phyloP scores from a whole-genome alignment of 208 protist genomes.

The Jaenimonas drosophilae region DNA sequence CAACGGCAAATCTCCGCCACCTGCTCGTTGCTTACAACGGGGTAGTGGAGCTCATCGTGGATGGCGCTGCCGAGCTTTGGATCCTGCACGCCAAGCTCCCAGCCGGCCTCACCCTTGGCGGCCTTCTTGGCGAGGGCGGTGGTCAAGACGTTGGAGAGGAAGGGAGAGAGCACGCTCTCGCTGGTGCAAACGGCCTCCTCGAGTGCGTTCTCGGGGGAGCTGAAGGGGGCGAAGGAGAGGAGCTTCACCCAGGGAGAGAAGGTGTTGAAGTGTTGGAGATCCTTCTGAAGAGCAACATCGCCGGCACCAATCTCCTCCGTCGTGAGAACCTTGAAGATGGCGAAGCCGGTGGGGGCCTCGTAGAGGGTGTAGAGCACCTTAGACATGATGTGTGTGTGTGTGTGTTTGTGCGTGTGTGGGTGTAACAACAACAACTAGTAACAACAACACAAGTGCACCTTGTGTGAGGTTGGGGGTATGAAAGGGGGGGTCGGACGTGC shows the following conservation, averaged over 20 bases:
- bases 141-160: conserved; percentile 92
- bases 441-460: too few relatives aligned
- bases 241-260: conserved; percentile 96
- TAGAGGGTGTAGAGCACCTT: conserved; percentile 92
- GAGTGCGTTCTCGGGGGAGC: conserved; percentile 95
- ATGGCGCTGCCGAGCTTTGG: conserved; percentile 94
- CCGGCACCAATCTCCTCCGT: conserved; percentile 92
- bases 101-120: conserved; percentile 57
- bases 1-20: conserved; percentile 90
- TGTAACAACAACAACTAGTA: conserved; percentile 3
- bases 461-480: too few relatives aligned
- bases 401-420: background rate
- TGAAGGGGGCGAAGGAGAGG: conserved; percentile 95
- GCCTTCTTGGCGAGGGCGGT: conserved; percentile 92
- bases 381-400: conserved; percentile 35
- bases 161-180: conserved; percentile 89
- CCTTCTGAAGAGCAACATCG: conserved; percentile 87
- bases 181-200: conserved; percentile 97
- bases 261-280: conserved; percentile 86
- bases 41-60: conserved; percentile 77
- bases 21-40: conserved; percentile 85
- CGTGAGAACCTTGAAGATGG: conserved; percentile 92
- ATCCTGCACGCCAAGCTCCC: conserved; percentile 93
- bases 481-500: too few relatives aligned
- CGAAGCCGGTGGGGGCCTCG: conserved; percentile 96